A percentile compares a stretch with the other conserved stretches of the same genome.
phyloP scores from a whole-genome alignment of 2,329 filamentous ascomycete genomes.

The Neonectria sp. region DNA sequence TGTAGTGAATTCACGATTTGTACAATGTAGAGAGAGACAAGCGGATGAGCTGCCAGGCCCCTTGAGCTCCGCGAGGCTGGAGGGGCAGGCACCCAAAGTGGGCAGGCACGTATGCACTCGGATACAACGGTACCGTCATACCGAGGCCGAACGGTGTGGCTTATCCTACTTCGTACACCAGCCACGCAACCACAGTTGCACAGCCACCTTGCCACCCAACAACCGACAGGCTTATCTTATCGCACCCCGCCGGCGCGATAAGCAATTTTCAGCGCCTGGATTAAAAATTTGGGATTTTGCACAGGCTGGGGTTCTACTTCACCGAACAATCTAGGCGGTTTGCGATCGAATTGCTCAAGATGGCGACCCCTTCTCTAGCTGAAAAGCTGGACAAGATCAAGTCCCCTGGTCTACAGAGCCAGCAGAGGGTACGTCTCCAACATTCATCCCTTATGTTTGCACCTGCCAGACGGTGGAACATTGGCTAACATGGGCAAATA shows the following conservation, averaged over 20 bases:
- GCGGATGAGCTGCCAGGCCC: slow-evolving; percentile 41
- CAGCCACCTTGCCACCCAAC: slow-evolving; percentile 14
- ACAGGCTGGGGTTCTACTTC: slow-evolving; percentile 41
- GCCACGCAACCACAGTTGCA: slow-evolving; percentile 24
- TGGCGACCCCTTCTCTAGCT: slow-evolving; percentile 71
- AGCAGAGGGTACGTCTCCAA: slow-evolving; percentile 81
- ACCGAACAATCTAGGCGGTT: slow-evolving; percentile 49
- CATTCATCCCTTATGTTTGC: slow-evolving; percentile 15
- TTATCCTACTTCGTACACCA: slow-evolving; percentile 11
- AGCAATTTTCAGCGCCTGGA: slow-evolving; percentile 43
- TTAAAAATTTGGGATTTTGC: slow-evolving; percentile 49
- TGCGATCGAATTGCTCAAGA: slow-evolving; percentile 53
- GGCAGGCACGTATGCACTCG: slow-evolving; percentile 43
- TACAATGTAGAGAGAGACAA: slow-evolving; percentile 27
- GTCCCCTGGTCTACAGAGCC: slow-evolving; percentile 94
- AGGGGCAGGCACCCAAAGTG: slow-evolving; percentile 46
- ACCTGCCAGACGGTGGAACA: slow-evolving; percentile 13
- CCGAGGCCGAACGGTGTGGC: slow-evolving; percentile 40
- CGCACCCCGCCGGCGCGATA: slow-evolving; percentile 49
- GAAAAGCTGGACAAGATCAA: slow-evolving; percentile 98
- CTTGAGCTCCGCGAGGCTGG: slow-evolving; percentile 47
- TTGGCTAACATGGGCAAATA: slow-evolving; percentile 16
- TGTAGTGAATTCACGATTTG: slow-evolving; percentile 39
- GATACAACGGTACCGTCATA: slow-evolving; percentile 52
- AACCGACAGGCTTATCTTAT: slow-evolving; percentile 40